phyloP scores from a whole-genome alignment of 2,329 filamentous ascomycete species.

The Fusarium sp. region DNA sequence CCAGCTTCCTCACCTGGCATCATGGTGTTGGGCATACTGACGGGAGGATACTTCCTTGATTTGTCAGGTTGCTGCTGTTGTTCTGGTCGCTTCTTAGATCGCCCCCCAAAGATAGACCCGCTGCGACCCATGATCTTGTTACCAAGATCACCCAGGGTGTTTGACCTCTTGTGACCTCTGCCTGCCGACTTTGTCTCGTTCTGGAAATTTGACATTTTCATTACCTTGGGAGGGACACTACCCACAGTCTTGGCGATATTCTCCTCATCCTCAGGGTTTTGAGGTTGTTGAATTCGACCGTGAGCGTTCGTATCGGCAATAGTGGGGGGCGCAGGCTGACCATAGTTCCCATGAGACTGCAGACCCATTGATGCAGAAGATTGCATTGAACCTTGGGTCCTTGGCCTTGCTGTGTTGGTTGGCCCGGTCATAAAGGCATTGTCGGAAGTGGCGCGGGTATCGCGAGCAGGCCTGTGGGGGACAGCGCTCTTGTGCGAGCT shows the following conservation, averaged over 20 bases:
- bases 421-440: constrained; percentile 54
- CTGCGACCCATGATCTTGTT: constrained; percentile 87
- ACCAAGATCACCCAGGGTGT: constrained; percentile 81
- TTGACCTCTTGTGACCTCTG: constrained; percentile 73
- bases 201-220: constrained; percentile 66
- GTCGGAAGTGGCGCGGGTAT: constrained; percentile 52
- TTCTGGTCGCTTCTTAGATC: constrained; percentile 61
- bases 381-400: constrained; percentile 83
- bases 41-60: constrained; percentile 81
- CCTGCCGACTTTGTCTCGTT: constrained; percentile 59
- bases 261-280: constrained; percentile 67
- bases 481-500: constrained; percentile 55
- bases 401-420: constrained; percentile 68
- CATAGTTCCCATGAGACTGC: constrained; percentile 74
- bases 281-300: constrained; percentile 86
- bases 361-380: constrained; percentile 73
- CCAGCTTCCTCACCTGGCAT: constrained; percentile 63
- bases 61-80: constrained; percentile 63
- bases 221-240: constrained; percentile 66
- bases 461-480: constrained; percentile 41
- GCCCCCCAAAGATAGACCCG: constrained; percentile 80
- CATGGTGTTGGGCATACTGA: constrained; percentile 84
- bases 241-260: constrained; percentile 71
- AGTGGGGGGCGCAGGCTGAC: constrained; percentile 85
- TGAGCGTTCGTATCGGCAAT: constrained; percentile 90